Conservation (phyloP, 306 rosid genomes). For the Morella rubra region DNA sequence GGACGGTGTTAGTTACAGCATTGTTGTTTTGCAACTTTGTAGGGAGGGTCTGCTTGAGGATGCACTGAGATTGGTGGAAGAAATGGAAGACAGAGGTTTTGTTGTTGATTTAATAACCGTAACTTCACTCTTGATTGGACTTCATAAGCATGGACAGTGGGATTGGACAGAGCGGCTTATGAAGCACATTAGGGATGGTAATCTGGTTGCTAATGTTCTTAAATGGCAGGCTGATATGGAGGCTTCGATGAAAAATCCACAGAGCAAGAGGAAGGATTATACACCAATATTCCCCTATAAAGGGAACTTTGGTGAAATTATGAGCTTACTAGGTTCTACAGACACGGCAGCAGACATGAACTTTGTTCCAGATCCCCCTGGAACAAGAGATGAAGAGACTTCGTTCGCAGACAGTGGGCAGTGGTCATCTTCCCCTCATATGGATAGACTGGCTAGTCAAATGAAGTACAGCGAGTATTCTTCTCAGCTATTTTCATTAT, state of each 20-base stretch:
- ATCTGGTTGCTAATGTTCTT: slow-evolving; percentile 64
- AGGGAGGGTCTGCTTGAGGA: slow-evolving; percentile 74
- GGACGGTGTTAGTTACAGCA: slow-evolving; percentile 78
- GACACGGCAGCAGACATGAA: slow-evolving; percentile 14
- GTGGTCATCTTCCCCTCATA: slow-evolving; percentile 83
- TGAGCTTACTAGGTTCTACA: slow-evolving; percentile 43
- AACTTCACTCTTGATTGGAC: slow-evolving; percentile 63
- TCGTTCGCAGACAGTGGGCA: slow-evolving; percentile 34
- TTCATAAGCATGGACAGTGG: slow-evolving; percentile 70
- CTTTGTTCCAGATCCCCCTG: slow-evolving; percentile 22
- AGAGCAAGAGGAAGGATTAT: slow-evolving; percentile 56
- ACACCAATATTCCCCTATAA: slow-evolving; percentile 59
- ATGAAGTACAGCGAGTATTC: slow-evolving; percentile 33
- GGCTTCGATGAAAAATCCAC: slow-evolving; percentile 58
- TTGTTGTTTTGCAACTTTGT: slow-evolving; percentile 68
- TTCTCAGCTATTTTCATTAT: slow-evolving; percentile 42
- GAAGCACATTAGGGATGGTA: slow-evolving; percentile 77
- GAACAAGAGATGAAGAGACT: slow-evolving; percentile 25
- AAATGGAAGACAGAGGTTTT: slow-evolving; percentile 90
- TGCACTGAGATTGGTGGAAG: slow-evolving; percentile 72
- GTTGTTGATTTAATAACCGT: slow-evolving; percentile 73
- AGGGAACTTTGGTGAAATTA: slow-evolving; percentile 57
- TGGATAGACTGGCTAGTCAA: slow-evolving; percentile 70
- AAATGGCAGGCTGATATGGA: slow-evolving; percentile 83
- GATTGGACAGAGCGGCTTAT: slow-evolving; percentile 81